A percentile compares a stretch with the other conserved stretches of the same genome.
Evolutionary conservation across 148 eudicot genomes (phyloP).

Genomic region (Polygonum aviculare): DNA sequence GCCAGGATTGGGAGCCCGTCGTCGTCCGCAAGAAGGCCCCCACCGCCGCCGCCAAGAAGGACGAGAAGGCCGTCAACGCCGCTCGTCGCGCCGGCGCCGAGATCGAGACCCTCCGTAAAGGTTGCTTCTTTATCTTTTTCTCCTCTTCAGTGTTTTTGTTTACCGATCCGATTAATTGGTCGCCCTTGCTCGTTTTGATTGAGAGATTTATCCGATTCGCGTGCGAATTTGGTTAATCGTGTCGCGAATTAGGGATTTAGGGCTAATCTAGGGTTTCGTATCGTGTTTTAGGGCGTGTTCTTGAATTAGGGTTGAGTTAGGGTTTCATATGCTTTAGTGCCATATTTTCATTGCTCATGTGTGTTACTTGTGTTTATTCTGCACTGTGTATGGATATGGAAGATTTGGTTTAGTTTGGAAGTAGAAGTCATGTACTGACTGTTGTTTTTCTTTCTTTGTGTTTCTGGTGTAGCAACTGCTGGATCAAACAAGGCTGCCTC

Average conservation of each 20-base stretch:
- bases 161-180: neutral
- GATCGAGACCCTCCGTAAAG: slow-evolving; percentile 85
- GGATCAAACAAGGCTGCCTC: slow-evolving; percentile 94
- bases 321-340: too few species aligned
- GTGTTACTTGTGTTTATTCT: neutral
- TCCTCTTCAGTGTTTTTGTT: neutral
- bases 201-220: neutral
- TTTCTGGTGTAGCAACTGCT: slow-evolving; percentile 56
- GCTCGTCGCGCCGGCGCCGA: slow-evolving; percentile 99
- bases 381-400: neutral
- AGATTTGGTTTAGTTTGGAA: neutral
- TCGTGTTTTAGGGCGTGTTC: neutral
- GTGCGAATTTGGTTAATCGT: too few species aligned
- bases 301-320: too few species aligned
- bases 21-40: slow-evolving; percentile 95
- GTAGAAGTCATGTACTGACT: neutral
- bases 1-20: slow-evolving; percentile 99
- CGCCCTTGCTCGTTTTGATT: neutral
- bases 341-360: neutral
- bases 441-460: neutral
- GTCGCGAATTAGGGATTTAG: neutral
- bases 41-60: slow-evolving; percentile 85
- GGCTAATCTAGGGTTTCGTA: slow-evolving; percentile 1
- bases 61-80: slow-evolving; percentile 98
- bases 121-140: slow-evolving; percentile 15